phyloP scores from a whole-genome alignment of 2,329 filamentous ascomycete species.

The Fusarium hainanense region DNA sequence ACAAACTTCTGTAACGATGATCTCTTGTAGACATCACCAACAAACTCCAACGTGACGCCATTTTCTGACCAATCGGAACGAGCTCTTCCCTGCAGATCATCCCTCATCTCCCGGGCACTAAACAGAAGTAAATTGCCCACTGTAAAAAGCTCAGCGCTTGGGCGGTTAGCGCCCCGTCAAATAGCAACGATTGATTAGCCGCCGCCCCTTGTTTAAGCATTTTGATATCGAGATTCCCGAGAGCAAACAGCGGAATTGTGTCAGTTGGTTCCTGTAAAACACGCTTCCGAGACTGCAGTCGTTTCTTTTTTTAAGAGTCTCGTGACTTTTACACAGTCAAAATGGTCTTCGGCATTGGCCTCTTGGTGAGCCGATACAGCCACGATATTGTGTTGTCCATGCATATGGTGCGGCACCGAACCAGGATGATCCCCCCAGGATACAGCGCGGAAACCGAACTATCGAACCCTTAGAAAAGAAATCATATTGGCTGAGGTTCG shows the following conservation, averaged over 20 bases:
- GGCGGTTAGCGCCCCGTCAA: slow-evolving; percentile 23
- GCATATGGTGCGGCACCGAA: slow-evolving; percentile 4
- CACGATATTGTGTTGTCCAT: slow-evolving; percentile 14
- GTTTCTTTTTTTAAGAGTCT: neutral
- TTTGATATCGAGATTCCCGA: neutral
- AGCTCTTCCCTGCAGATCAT: slow-evolving; percentile 26
- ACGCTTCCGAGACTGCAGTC: neutral
- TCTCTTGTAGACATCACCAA: slow-evolving; percentile 16
- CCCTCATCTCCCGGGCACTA: slow-evolving; percentile 4
- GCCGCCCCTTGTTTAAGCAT: slow-evolving; percentile 13
- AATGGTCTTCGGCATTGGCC: neutral
- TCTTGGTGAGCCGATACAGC: neutral
- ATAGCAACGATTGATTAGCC: slow-evolving; percentile 19
- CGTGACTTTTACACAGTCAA: neutral
- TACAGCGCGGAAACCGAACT: neutral
- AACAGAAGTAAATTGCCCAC: neutral
- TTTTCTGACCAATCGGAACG: slow-evolving; percentile 20
- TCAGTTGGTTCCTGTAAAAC: neutral
- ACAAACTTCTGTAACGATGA: neutral
- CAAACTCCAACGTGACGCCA: neutral
- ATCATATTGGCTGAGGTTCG: slow-evolving; percentile 3
- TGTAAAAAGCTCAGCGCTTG: slow-evolving; percentile 14
- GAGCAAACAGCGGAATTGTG: neutral
- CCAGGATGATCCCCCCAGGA: slow-evolving; percentile 13
- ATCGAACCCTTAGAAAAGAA: neutral